Base-by-base conservation (phyloP, 2,329 filamentous ascomycete genomes). In the Salinomyces thailandicus region DNA sequence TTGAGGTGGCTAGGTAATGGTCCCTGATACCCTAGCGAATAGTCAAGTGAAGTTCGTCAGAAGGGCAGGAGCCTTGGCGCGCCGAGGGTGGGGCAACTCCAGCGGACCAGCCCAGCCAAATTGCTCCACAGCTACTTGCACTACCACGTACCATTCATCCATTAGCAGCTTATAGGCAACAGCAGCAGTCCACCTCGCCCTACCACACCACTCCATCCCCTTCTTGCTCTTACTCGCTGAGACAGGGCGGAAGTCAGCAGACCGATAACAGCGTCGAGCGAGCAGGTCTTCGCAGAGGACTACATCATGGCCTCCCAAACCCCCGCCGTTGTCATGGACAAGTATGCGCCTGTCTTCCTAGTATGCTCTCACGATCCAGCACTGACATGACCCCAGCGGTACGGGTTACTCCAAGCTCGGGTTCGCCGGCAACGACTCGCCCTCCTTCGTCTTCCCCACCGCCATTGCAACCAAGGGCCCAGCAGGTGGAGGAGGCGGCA, bases 301-400 rank as follows among this genome's bases (percentile, higher is more conserved):
- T 36, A 45, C 45, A 71, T 61, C 55, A 98, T 98, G 91, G 89
- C 91, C 61, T 82, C 83, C 70, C 89, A 96, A 78, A 96, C 91
- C 62, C 91, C 91, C 57, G 91, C 91, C 84, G 91, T 98, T 95
- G 91, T 98, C 85, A 98, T 98, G 89, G 91, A 98, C 91, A 98
- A 98, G 91, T 95, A 81, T 40, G 49, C 22, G 3, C n/a, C 22
- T 26, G 22, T 37, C 27, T 14, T 19, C 32, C 35, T 26, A 22
- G 17, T 18, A 32, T 28, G 12, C 18, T 5, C 14, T 16, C 33
- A 18, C 11, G 37, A 15, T 22, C 19, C 31, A 5, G 28, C 39
- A 47, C 50, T 53, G 45, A 56, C 38, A 39, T n/a, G 14, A 28
- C 20, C 26, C 44, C 64, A 98, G 91, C 81, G 91, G 91, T 72